These are phyloP conservation scores for Backusella macrospora DNA, from an alignment of 192 early-diverging fungal species.

Conservation along the genomic window DNA sequence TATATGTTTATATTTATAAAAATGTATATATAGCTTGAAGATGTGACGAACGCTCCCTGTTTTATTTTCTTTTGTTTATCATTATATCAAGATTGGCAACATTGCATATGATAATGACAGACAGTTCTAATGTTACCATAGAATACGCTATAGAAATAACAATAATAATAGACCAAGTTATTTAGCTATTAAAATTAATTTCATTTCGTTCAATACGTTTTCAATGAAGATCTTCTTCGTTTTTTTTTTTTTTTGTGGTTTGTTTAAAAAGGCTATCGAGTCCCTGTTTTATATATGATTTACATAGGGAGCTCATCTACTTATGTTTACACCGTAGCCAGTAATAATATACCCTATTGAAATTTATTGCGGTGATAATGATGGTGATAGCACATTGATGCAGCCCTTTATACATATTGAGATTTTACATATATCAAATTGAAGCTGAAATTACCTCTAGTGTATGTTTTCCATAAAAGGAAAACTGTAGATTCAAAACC, in stretches of 20 bases:
- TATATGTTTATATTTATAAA: not conserved
- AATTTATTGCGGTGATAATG: not conserved
- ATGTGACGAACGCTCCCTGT: not conserved
- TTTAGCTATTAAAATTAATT: not conserved
- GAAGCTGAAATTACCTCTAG: not conserved
- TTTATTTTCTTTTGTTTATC: not conserved
- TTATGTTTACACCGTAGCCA: too few species aligned
- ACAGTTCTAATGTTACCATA: too few species aligned
- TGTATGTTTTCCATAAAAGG: not conserved
- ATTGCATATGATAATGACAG: too few species aligned
- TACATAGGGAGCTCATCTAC: too few species aligned
- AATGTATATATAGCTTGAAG: not conserved
- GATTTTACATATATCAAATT: too few species aligned
- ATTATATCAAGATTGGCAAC: too few species aligned
- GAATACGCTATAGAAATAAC: not conserved
- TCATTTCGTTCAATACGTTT: not conserved
- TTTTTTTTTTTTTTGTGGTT: not conserved
- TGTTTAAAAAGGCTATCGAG: not conserved
- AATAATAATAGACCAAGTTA: not conserved
- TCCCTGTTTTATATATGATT: not conserved
- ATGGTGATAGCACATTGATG: not conserved
- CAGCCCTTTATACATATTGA: not conserved
- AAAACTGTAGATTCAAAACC: constrained; percentile 5
- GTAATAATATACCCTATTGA: not conserved
- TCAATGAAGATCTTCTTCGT: not conserved